Evolutionary conservation across 1,284 basidiomycete species (phyloP), one percentile per base, ranked within the genome.

Genomic region (Fereydounia khargensis): DNA sequence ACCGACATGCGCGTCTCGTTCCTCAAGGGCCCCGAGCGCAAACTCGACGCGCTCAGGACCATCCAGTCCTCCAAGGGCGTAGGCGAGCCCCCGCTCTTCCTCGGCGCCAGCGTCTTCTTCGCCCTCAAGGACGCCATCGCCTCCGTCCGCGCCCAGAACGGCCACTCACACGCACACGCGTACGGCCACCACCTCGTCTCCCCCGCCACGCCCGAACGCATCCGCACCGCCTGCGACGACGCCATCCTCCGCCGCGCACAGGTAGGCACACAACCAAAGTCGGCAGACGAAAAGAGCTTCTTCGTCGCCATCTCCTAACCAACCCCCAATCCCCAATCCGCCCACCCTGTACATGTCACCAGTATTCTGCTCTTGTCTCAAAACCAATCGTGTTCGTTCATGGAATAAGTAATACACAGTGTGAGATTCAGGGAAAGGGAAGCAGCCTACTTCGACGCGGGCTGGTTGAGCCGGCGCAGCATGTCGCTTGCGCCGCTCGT

Each of bases 21-120:
- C 40, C 47, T 77, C 21, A 69, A 72, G 28, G 63, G 64, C 24
- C 52, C 49, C 16, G 36, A 47, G n/a, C 30, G 43, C 14, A 38
- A 42, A 25, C 64, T 68, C 39, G 64, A 69, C 36, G 60, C 63
- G 0, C 49, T 77, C 1, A 45, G 59, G n/a, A 70, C 73, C 13
- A 66, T 77, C 28, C 58, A 73, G 65, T 68, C 44, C 35, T 47
- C 42, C 24, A 69, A 69, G 30, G 66, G 66, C 9, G 57, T 69
- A 7, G 66, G 66, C 16, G 66, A 77, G 34, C 77, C 77, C 13
- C 77, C 77, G 22, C 60, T 78, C 41, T 75, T 76, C 58, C 49
- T 78, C 24, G 76, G 75, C 13, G 44, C 45, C 7, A 56, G 64
- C 3, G 73, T 74, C 6, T 69, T 69, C 35, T 68, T 76, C 41